Conservation (phyloP, 176 grass and related monocot genomes). For the Juncus effusus region DNA sequence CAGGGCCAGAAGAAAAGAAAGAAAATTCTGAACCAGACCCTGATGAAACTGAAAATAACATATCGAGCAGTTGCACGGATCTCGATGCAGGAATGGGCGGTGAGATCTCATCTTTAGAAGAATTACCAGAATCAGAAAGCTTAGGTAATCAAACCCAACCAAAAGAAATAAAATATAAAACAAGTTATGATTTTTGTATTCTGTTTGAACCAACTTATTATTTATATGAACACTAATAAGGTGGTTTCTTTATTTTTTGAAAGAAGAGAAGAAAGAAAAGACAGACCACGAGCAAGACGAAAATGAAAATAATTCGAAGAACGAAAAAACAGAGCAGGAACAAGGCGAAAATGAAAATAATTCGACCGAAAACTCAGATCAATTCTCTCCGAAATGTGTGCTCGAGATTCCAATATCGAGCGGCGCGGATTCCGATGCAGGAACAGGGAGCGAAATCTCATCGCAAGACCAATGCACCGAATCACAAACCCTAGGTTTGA, state of each 20-base stretch:
- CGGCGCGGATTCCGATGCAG: slow-evolving; percentile 33
- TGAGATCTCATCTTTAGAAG: slow-evolving; percentile 14
- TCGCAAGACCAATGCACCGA: slow-evolving; percentile 40
- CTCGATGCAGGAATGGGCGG: not conserved
- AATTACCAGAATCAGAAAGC: slow-evolving; percentile 12
- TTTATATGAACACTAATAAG: too few relatives aligned
- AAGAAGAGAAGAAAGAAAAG: too few relatives aligned
- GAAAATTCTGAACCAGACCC: slow-evolving; percentile 16
- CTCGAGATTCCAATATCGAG: slow-evolving; percentile 46
- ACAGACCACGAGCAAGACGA: too few relatives aligned
- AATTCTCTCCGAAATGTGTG: slow-evolving; percentile 49
- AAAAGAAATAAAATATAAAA: not conserved
- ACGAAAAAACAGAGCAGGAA: too few relatives aligned
- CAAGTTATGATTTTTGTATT: too few relatives aligned
- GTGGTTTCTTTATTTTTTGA: too few relatives aligned
- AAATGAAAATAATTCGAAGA: too few relatives aligned
- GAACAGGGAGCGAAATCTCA: slow-evolving; percentile 33
- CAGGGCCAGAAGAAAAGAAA: slow-evolving; percentile 32
- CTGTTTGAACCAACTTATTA: too few relatives aligned
- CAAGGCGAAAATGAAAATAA: too few relatives aligned
- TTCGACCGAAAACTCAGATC: slow-evolving; percentile 20
- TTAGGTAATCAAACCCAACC: not conserved
- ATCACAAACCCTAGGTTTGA: slow-evolving; percentile 21
- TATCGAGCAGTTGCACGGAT: slow-evolving; percentile 1
- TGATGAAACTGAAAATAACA: slow-evolving; percentile 6